These are phyloP conservation scores for Phylloporus sp. DNA, from an alignment of 768 basidiomycete genomes.

Conservation along the genomic window DNA sequence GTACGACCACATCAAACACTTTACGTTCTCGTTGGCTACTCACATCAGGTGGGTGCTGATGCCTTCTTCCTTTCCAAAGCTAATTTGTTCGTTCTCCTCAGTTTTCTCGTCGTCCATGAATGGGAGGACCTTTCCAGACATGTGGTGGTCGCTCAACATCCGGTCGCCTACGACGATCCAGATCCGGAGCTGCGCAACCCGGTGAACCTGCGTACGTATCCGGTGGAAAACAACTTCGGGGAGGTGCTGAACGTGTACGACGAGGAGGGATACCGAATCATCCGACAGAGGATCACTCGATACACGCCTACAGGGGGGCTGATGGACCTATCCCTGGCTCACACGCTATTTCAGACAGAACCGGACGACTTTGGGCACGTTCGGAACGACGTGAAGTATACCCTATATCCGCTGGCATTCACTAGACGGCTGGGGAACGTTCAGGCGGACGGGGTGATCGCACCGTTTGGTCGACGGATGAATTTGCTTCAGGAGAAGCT, in stretches of 20 bases:
- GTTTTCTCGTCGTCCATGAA: neutral
- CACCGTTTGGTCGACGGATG: neutral
- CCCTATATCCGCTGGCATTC: neutral
- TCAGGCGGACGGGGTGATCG: neutral
- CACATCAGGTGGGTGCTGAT: neutral
- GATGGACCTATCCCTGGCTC: neutral
- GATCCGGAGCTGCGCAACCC: rapidly evolving
- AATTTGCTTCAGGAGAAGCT: neutral
- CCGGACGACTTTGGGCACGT: neutral
- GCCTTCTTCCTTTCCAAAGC: too few relatives aligned
- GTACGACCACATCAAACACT: neutral
- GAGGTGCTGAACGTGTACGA: neutral
- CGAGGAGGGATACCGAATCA: neutral
- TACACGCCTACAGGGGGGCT: neutral
- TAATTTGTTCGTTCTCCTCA: too few relatives aligned
- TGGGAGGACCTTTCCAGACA: neutral
- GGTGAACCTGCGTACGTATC: neutral
- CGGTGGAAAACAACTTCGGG: neutral
- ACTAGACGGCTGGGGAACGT: neutral
- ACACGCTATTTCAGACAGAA: neutral
- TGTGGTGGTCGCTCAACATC: neutral
- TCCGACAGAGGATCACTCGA: neutral
- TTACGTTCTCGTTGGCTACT: neutral
- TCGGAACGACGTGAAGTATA: neutral
- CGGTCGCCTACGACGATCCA: neutral